A percentile compares a stretch with the other conserved stretches of the same genome.
Conservation (phyloP, 129 eudicot genomes). For the Ambrosia artemisiifolia region DNA sequence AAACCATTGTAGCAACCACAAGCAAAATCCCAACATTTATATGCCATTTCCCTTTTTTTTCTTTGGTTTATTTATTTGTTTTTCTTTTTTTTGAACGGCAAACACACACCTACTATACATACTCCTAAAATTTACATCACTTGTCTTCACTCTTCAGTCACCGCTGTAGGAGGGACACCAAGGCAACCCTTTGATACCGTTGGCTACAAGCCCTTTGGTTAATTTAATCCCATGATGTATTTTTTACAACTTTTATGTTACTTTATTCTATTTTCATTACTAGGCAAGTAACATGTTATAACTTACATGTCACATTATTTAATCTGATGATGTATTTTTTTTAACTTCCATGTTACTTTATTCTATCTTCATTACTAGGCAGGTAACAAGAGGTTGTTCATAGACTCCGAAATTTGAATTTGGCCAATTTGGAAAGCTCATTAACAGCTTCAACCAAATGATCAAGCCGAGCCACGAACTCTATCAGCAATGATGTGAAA, state of each 20-base stretch:
- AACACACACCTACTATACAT: too few relatives aligned
- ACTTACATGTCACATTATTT: not conserved
- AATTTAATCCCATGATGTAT: not conserved
- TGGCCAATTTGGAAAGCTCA: slow-evolving; percentile 60
- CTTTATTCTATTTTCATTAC: slow-evolving; percentile 20
- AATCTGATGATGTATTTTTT: not conserved
- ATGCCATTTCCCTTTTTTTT: not conserved
- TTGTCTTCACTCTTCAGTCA: too few relatives aligned
- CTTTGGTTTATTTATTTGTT: too few relatives aligned
- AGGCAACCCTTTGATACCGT: too few relatives aligned
- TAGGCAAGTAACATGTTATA: not conserved
- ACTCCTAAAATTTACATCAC: too few relatives aligned
- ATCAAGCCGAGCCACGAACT: slow-evolving; percentile 82
- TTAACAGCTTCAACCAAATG: slow-evolving; percentile 82
- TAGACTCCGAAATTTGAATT: slow-evolving; percentile 41
- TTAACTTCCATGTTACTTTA: slow-evolving; percentile 16
- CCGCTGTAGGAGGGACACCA: too few relatives aligned
- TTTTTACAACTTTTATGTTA: slow-evolving; percentile 4
- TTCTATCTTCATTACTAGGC: slow-evolving; percentile 11
- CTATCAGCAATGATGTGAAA: slow-evolving; percentile 65
- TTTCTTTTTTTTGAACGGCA: too few relatives aligned
- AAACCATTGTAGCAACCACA: not conserved
- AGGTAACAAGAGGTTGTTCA: slow-evolving; percentile 13
- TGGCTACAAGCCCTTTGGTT: too few relatives aligned
- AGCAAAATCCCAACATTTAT: not conserved